These are phyloP conservation scores for Candida tropicalis DNA, from an alignment of 1,139 yeast species.

Conservation along the genomic window DNA sequence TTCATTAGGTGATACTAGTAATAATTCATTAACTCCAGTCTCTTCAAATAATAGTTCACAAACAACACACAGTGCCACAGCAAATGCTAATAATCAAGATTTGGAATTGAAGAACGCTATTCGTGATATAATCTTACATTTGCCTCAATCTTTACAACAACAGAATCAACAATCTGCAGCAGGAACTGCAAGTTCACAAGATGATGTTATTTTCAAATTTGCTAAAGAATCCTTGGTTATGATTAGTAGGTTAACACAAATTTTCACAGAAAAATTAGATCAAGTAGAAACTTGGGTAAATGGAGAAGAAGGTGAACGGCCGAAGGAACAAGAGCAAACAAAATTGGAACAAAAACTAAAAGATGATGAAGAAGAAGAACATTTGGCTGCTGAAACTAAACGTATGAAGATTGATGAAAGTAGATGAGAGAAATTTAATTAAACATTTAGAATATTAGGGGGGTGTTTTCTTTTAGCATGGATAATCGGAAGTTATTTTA, in stretches of 20 bases:
- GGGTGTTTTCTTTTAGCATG: neutral
- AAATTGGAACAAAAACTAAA: slow-evolving; percentile 2
- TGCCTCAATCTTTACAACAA: slow-evolving; percentile 55
- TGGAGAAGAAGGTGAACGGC: slow-evolving; percentile 32
- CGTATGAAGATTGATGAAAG: slow-evolving; percentile 17
- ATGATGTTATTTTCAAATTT: slow-evolving; percentile 70
- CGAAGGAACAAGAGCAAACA: slow-evolving; percentile 1
- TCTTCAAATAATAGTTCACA: slow-evolving; percentile 16
- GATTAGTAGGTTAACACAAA: slow-evolving; percentile 79
- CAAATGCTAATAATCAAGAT: slow-evolving; percentile 13
- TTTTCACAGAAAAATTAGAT: slow-evolving; percentile 80
- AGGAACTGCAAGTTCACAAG: slow-evolving; percentile 22
- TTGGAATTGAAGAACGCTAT: slow-evolving; percentile 63
- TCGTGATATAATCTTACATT: slow-evolving; percentile 70
- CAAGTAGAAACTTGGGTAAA: slow-evolving; percentile 85
- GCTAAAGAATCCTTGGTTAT: slow-evolving; percentile 91
- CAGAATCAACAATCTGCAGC: slow-evolving; percentile 10
- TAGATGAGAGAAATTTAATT: too few relatives aligned
- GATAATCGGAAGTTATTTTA: too few relatives aligned
- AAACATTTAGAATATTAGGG: neutral
- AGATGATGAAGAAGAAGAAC: slow-evolving; percentile 11
- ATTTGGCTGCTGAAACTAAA: slow-evolving; percentile 16
- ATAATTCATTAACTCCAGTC: slow-evolving; percentile 20
- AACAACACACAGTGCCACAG: neutral
- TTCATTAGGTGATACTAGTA: slow-evolving; percentile 24